These are phyloP conservation scores for Corynespora cassiicola DNA, from an alignment of 2,329 filamentous ascomycete genomes.

Conservation along the genomic window DNA sequence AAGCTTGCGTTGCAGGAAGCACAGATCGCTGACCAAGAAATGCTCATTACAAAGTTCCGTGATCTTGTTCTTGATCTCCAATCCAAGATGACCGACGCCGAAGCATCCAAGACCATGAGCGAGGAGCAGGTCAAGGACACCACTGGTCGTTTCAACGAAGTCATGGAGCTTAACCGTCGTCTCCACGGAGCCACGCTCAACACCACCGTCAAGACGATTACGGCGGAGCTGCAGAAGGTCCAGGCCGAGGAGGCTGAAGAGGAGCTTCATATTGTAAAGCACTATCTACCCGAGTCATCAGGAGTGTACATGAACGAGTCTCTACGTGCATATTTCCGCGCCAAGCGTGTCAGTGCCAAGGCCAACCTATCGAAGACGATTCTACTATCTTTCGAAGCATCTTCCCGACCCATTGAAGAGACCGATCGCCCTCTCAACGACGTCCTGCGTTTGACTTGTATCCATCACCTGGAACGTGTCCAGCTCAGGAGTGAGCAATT, in stretches of 20 bases:
- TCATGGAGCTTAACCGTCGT: constrained; percentile 97
- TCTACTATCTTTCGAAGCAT: constrained; percentile 17
- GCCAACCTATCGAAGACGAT: constrained; percentile 50
- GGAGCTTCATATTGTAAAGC: constrained; percentile 85
- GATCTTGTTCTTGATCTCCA: constrained; percentile 87
- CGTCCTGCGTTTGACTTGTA: constrained; percentile 68
- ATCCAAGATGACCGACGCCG: constrained; percentile 87
- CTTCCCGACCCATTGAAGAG: constrained; percentile 57
- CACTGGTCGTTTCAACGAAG: constrained; percentile 84
- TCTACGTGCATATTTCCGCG: constrained; percentile 84
- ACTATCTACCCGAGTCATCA: constrained; percentile 82
- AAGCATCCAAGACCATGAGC: constrained; percentile 88
- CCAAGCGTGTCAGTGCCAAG: constrained; percentile 89
- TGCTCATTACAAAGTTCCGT: constrained; percentile 85
- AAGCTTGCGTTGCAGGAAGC: constrained; percentile 79
- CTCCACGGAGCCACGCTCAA: constrained; percentile 89
- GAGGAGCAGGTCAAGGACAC: constrained; percentile 93
- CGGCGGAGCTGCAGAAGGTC: constrained; percentile 83
- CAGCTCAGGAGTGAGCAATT: constrained; percentile 84
- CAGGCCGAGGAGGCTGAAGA: constrained; percentile 89
- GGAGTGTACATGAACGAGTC: constrained; percentile 76
- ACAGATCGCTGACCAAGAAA: constrained; percentile 84
- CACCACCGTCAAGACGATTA: constrained; percentile 92
- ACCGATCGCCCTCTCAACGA: constrained; percentile 67
- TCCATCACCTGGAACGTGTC: constrained; percentile 87